phyloP scores from a whole-genome alignment of 2,329 filamentous ascomycete species.

The Ciborinia camelliae region DNA sequence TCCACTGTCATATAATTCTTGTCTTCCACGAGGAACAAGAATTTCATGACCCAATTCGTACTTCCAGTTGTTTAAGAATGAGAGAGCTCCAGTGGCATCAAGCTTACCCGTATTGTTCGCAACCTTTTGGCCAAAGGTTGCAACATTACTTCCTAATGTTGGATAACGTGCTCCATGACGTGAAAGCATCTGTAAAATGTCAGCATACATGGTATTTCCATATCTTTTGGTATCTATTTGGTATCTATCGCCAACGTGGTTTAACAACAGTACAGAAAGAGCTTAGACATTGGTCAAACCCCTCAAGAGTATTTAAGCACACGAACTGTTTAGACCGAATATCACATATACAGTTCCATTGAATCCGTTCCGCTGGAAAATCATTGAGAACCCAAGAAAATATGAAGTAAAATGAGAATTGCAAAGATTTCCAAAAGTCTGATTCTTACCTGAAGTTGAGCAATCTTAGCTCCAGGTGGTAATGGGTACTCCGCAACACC shows the following conservation, averaged over 20 bases:
- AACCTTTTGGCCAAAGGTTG: constrained; percentile 55
- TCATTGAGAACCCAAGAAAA: background rate
- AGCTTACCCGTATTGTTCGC: constrained; percentile 52
- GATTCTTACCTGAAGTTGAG: constrained; percentile 54
- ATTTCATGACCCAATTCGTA: constrained; percentile 69
- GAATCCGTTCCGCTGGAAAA: background rate
- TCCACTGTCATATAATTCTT: constrained; percentile 70
- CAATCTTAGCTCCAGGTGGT: constrained; percentile 62
- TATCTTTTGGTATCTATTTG: background rate
- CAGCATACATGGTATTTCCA: constrained; percentile 23
- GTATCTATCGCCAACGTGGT: background rate
- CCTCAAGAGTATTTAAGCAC: background rate
- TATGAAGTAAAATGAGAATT: background rate
- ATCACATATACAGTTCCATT: background rate
- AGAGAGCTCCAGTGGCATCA: constrained; percentile 55
- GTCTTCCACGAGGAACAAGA: constrained; percentile 67
- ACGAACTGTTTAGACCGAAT: background rate
- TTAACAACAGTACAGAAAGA: background rate
- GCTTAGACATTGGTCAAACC: background rate
- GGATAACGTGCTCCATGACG: constrained; percentile 74
- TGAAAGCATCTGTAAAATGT: constrained; percentile 58
- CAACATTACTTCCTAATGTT: constrained; percentile 55
- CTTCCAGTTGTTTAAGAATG: constrained; percentile 66
- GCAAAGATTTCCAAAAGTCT: too few relatives aligned
- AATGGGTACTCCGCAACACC: constrained; percentile 70